Base-by-base conservation (phyloP, 805 yeast species). In the Kuraishia molischiana region DNA sequence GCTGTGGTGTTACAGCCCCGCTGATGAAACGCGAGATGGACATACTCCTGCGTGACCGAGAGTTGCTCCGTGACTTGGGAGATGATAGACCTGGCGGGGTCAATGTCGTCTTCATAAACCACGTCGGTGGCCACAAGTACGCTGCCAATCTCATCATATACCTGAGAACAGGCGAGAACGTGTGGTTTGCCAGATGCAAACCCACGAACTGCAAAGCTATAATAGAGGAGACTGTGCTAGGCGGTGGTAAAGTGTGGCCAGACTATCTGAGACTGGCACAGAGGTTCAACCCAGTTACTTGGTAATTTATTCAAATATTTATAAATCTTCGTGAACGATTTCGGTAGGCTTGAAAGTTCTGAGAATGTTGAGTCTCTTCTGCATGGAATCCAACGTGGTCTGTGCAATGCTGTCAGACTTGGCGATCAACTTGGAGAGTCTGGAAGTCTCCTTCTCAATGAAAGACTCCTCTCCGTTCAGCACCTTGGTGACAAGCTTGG, bases 1-100 rank as follows among this genome's bases (percentile, higher is more conserved):
- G 90, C 43, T 90, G 98, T 59, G 97, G 96, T 35, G 66, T 86
- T 34, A 85, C 97, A 1, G 97, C 97, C 0, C 97, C 97, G 11
- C 71, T 85, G 28, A 71, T 90, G 79, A 81, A 78, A 52, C 79
- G 74, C 46, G 86, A 83, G 43, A 74, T 90, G 56, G 94, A 86
- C 34, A 54, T 69, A 6, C 73, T 81, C 46, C 63, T 90, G 32
- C 66, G 94, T 41, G 85, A 84, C 4, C 63, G 72, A 26, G 94
- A 78, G 3, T 61, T 84, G 14, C 74, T 75, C 47, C 69, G 97
- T 50, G 97, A 90, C 56, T 55, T 62, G 22, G 80, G 83, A 10
- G 97, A 89, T 55, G 69, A 66, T 35, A 69, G 87, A 38, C 77
- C 84, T 0, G 78, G 69, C 24, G 97, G 97, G 5, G 85, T 81